Evolutionary conservation across 495 filamentous ascomycete genomes (phyloP).

Genomic region (Terfezia boudieri): DNA sequence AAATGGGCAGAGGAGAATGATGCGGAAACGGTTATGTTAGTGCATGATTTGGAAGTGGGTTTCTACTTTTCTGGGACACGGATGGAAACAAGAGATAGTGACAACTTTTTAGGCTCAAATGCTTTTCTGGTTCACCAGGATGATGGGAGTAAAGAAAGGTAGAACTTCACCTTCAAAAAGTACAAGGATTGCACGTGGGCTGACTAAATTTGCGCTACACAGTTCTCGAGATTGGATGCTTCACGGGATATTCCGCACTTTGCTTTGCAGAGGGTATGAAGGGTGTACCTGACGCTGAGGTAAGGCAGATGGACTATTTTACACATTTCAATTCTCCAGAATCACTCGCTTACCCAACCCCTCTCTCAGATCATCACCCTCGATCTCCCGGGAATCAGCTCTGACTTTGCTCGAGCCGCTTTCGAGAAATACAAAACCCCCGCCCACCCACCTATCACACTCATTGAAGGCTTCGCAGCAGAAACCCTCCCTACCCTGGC

Average conservation of each 20-base stretch:
- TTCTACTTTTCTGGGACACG: neutral
- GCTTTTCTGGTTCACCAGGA: conserved; percentile 1
- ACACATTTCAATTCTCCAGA: neutral
- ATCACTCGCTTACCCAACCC: neutral
- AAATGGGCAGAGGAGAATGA: neutral
- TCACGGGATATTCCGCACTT: conserved; percentile 21
- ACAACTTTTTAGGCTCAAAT: conserved; percentile 10
- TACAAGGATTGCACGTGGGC: neutral
- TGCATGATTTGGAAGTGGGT: conserved; percentile 9
- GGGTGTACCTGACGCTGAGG: conserved; percentile 8
- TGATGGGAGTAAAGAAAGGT: conserved; percentile 2
- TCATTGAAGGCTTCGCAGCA: neutral
- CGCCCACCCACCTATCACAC: neutral
- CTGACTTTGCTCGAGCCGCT: neutral
- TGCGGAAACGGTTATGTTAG: conserved; percentile 8
- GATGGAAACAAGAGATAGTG: neutral
- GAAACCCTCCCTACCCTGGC: neutral
- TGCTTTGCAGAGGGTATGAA: conserved; percentile 19
- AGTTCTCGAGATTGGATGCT: conserved; percentile 22
- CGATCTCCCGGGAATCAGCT: neutral
- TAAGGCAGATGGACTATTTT: neutral
- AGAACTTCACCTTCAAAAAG: neutral
- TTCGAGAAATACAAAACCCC: neutral
- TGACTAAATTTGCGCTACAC: neutral
- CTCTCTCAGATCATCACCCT: neutral